Conservation (phyloP, 2,329 filamentous ascomycete species). For the Cercospora zeina region DNA sequence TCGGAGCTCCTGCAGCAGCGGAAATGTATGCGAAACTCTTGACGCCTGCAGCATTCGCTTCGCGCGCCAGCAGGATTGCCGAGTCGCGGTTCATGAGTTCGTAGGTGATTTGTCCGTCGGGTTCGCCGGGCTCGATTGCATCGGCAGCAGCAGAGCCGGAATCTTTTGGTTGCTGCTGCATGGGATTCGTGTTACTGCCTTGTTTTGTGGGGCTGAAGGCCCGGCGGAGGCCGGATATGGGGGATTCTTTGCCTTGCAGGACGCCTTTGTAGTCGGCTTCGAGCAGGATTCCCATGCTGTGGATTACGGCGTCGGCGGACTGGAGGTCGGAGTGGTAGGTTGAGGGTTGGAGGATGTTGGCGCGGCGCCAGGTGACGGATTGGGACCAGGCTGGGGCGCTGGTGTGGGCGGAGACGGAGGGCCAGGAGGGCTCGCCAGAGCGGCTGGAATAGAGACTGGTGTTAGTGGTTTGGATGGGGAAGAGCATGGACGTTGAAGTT, state of each 20-base stretch:
- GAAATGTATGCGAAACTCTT: slow-evolving; percentile 83
- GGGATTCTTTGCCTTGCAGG: slow-evolving; percentile 76
- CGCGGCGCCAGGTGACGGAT: slow-evolving; percentile 81
- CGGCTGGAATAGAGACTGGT: slow-evolving; percentile 61
- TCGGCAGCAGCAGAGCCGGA: slow-evolving; percentile 46
- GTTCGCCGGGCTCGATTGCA: slow-evolving; percentile 65
- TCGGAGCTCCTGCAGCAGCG: slow-evolving; percentile 79
- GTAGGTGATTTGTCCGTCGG: slow-evolving; percentile 80
- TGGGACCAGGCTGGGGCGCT: slow-evolving; percentile 76
- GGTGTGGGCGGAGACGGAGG: slow-evolving; percentile 69
- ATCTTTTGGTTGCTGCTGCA: slow-evolving; percentile 54
- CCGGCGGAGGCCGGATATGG: slow-evolving; percentile 73
- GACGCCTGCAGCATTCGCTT: slow-evolving; percentile 65
- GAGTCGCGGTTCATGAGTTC: slow-evolving; percentile 95
- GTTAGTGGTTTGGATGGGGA: background rate
- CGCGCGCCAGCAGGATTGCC: slow-evolving; percentile 79
- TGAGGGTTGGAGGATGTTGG: slow-evolving; percentile 78
- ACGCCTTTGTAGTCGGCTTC: slow-evolving; percentile 98
- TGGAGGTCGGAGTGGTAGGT: slow-evolving; percentile 76
- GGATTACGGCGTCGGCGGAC: slow-evolving; percentile 80
- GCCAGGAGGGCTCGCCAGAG: slow-evolving; percentile 86
- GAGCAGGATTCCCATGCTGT: slow-evolving; percentile 92
- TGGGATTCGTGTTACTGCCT: slow-evolving; percentile 64
- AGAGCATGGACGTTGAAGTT: background rate
- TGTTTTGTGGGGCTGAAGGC: slow-evolving; percentile 70